These are phyloP conservation scores for Phascolomyces articulosus DNA, from an alignment of 371 early-diverging fungal genomes.

Conservation along the genomic window DNA sequence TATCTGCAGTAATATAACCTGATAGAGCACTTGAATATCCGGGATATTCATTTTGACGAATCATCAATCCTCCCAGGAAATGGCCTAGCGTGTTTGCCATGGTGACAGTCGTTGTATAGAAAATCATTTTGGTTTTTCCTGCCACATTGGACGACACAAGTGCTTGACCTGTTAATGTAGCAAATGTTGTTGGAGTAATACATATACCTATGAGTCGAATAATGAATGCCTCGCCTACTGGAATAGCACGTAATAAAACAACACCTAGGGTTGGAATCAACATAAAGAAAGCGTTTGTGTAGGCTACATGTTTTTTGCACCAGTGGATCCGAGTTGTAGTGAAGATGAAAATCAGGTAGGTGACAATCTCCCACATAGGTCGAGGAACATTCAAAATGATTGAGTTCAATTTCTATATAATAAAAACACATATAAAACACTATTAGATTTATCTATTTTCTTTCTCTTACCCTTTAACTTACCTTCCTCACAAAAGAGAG, in stretches of 20 bases:
- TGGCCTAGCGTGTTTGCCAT: background rate
- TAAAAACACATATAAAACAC: too few relatives aligned
- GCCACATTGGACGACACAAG: background rate
- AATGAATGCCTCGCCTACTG: background rate
- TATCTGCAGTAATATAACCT: background rate
- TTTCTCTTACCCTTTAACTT: too few relatives aligned
- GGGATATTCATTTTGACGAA: background rate
- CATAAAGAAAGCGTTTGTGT: background rate
- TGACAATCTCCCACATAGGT: background rate
- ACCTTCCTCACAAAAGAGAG: too few relatives aligned
- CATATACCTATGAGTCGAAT: background rate
- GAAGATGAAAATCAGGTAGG: background rate
- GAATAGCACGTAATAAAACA: background rate
- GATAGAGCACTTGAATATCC: background rate
- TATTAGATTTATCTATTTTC: too few relatives aligned
- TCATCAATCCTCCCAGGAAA: background rate
- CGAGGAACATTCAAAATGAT: conserved; percentile 7
- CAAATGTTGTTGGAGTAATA: background rate
- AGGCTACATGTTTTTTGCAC: background rate
- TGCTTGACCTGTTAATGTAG: background rate
- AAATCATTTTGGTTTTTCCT: conserved; percentile 3
- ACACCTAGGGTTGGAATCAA: background rate
- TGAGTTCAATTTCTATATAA: conserved; percentile 1
- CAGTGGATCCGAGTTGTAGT: background rate
- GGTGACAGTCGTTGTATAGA: background rate